Conservation (phyloP, 1,284 basidiomycete species). For the Melampsora medusae region DNA sequence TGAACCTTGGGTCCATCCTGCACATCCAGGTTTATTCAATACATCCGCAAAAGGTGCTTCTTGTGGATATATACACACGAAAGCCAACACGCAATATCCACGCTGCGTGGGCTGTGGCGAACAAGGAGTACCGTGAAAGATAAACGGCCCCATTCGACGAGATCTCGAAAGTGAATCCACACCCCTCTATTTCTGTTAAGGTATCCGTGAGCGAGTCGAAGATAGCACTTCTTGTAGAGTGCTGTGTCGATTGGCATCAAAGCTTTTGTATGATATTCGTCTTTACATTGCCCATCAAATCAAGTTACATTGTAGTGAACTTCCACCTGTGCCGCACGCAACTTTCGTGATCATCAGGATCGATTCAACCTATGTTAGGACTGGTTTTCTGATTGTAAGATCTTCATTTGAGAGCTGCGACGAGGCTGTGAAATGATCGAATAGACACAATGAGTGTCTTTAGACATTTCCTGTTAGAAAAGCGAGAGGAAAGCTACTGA, state of each 20-base stretch:
- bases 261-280: background rate
- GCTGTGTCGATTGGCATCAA: too few species aligned
- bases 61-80: too few species aligned
- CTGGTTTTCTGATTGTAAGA: background rate
- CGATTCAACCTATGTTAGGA: background rate
- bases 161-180: too few species aligned
- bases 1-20: too few species aligned
- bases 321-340: background rate
- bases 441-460: background rate
- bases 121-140: too few species aligned
- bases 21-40: too few species aligned
- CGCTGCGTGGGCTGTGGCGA: too few species aligned
- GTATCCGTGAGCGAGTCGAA: background rate
- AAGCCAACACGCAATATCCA: too few species aligned
- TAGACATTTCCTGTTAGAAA: background rate
- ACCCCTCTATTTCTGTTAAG: background rate
- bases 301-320: background rate
- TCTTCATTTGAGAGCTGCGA: constrained; percentile 17
- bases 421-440: constrained; percentile 1
- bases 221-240: background rate
- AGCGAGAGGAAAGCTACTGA: background rate
- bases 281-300: constrained; percentile 9
- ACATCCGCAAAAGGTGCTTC: too few species aligned
- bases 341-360: background rate
- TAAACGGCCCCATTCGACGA: too few species aligned